Evolutionary conservation across 2,329 filamentous ascomycete genomes (phyloP).

Genomic region (Colletotrichum abscissum): DNA sequence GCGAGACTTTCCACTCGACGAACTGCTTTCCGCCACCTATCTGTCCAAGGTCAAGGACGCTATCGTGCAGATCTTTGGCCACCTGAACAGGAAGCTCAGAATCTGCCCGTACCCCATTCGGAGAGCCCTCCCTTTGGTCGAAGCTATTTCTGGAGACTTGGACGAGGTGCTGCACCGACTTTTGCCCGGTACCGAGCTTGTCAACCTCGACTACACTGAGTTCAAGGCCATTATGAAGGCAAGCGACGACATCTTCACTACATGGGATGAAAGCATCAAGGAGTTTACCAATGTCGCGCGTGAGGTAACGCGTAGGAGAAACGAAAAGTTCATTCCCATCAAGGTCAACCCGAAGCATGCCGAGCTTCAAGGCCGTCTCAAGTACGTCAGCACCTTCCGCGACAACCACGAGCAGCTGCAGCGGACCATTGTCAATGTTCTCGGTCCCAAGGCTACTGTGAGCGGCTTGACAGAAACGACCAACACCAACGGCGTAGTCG

Average conservation of each 20-base stretch:
- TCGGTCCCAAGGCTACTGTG: conserved; percentile 78
- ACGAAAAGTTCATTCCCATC: conserved; percentile 99
- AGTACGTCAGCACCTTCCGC: conserved; percentile 94
- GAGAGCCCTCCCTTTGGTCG: conserved; percentile 91
- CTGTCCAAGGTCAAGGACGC: conserved; percentile 90
- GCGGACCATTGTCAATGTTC: conserved; percentile 95
- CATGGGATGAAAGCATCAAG: conserved; percentile 96
- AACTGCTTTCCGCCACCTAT: conserved; percentile 91
- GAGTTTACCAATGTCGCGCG: conserved; percentile 98
- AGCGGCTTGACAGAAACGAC: conserved; percentile 63
- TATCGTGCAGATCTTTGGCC: conserved; percentile 87
- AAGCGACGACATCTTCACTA: conserved; percentile 86
- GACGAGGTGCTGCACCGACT: conserved; percentile 87
- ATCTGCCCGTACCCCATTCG: conserved; percentile 96
- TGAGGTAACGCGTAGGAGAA: conserved; percentile 91
- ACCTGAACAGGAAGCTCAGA: conserved; percentile 97
- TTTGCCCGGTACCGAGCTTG: conserved; percentile 86
- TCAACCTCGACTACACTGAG: conserved; percentile 92
- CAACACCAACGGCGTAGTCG: conserved; percentile 70
- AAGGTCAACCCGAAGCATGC: conserved; percentile 91
- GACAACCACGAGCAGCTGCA: conserved; percentile 98
- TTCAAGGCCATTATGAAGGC: conserved; percentile 88
- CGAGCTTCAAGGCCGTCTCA: conserved; percentile 89
- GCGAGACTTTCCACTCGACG: conserved; percentile 96
- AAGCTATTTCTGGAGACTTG: conserved; percentile 94